phyloP scores from a whole-genome alignment of 2,329 filamentous ascomycete genomes.

The Colletotrichum nymphaeae region DNA sequence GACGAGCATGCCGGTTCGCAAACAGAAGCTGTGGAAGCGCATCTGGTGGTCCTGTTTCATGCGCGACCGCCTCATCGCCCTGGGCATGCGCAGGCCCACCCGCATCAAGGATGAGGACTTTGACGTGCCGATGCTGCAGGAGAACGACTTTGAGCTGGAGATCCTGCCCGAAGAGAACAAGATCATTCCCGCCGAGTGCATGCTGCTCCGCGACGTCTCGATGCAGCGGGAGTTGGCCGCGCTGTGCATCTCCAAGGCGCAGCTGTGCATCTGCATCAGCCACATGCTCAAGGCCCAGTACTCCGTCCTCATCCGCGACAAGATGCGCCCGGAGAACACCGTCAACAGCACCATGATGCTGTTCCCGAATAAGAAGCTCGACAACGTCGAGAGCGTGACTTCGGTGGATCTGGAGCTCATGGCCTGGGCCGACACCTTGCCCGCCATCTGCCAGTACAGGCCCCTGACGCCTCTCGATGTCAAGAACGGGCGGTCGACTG shows the following conservation, averaged over 20 bases:
- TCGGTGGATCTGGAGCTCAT: slow-evolving; percentile 83
- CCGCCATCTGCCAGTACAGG: slow-evolving; percentile 77
- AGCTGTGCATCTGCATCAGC: slow-evolving; percentile 89
- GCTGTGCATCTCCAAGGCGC: slow-evolving; percentile 93
- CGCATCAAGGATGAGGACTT: slow-evolving; percentile 94
- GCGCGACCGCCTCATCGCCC: slow-evolving; percentile 89
- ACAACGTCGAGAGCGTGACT: slow-evolving; percentile 84
- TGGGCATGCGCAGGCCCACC: slow-evolving; percentile 93
- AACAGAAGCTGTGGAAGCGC: slow-evolving; percentile 89
- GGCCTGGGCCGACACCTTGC: slow-evolving; percentile 80
- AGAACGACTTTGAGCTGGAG: slow-evolving; percentile 86
- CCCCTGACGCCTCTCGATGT: slow-evolving; percentile 65
- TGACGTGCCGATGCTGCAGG: slow-evolving; percentile 88
- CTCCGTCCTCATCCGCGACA: slow-evolving; percentile 87
- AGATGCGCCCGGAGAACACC: slow-evolving; percentile 80
- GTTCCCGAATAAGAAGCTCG: slow-evolving; percentile 86
- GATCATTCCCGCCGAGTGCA: slow-evolving; percentile 77
- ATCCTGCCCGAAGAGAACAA: slow-evolving; percentile 74
- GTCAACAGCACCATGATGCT: slow-evolving; percentile 88
- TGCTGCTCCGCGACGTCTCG: slow-evolving; percentile 74
- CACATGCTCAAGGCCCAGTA: slow-evolving; percentile 92
- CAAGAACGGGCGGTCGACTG: slow-evolving; percentile 68
- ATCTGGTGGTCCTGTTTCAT: slow-evolving; percentile 99
- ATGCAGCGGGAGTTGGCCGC: slow-evolving; percentile 84
- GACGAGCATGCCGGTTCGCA: slow-evolving; percentile 78